A percentile compares a stretch with the other conserved stretches of the same genome.
These are phyloP conservation scores for Cyanidiococcus yangmingshanensis DNA, from an alignment of 23 red algal genomes.

Conservation along the genomic window DNA sequence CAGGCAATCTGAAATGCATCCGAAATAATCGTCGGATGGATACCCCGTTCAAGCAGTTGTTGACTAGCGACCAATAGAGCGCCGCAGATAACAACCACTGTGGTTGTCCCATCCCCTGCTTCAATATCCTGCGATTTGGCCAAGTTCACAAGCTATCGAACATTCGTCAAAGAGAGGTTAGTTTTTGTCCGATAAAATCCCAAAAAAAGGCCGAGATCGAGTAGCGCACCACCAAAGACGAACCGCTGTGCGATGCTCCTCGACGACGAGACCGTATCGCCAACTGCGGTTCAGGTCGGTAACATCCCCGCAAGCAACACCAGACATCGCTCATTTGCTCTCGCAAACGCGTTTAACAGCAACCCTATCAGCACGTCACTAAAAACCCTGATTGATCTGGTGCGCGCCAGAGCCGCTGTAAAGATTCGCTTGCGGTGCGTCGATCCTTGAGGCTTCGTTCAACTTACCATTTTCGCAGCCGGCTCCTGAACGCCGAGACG, in stretches of 20 bases:
- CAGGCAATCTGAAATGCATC: slow-evolving; percentile 66
- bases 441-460: background rate
- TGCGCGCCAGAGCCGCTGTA: background rate
- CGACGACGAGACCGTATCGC: too few species aligned
- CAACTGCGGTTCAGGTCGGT: too few species aligned
- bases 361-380: background rate
- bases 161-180: too few species aligned
- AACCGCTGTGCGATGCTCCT: too few species aligned
- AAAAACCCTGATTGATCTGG: background rate
- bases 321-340: background rate
- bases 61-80: slow-evolving; percentile 59
- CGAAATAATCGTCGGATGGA: slow-evolving; percentile 76
- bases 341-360: slow-evolving; percentile 19
- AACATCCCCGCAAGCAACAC: too few species aligned
- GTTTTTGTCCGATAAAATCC: background rate
- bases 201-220: too few species aligned
- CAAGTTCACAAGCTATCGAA: slow-evolving; percentile 50
- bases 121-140: slow-evolving; percentile 90
- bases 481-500: slow-evolving; percentile 86
- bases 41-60: slow-evolving; percentile 57
- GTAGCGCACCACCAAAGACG: too few species aligned
- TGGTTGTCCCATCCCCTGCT: slow-evolving; percentile 96
- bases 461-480: slow-evolving; percentile 85
- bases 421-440: background rate
- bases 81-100: slow-evolving; percentile 85